Conservation (phyloP, 106 monocot species). For the Dioscorea zingiberensis region DNA sequence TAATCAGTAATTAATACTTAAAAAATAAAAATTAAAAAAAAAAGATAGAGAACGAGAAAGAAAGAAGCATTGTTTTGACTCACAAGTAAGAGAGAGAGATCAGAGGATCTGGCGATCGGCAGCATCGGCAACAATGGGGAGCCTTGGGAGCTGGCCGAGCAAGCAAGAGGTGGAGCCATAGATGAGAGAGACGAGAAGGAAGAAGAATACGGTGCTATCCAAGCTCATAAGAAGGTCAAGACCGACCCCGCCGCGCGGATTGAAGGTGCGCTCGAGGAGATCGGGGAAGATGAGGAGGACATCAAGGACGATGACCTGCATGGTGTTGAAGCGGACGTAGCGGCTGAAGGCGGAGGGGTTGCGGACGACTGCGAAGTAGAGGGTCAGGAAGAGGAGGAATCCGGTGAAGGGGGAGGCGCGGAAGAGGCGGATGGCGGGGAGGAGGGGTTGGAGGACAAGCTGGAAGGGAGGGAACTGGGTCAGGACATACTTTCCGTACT, state of each 20-base stretch:
- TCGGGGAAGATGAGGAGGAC: constrained; percentile 96
- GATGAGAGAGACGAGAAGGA: constrained; percentile 55
- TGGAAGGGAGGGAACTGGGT: constrained; percentile 70
- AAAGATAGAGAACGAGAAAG: not conserved
- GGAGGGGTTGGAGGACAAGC: constrained; percentile 54
- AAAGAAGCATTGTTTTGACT: not conserved
- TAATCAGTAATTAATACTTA: too few species aligned
- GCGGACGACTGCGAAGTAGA: constrained; percentile 91
- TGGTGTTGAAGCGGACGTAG: constrained; percentile 93
- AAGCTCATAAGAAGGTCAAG: constrained; percentile 65
- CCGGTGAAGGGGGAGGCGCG: constrained; percentile 63
- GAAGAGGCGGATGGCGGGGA: constrained; percentile 74
- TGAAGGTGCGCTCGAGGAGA: constrained; percentile 59
- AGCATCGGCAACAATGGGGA: constrained; percentile 89
- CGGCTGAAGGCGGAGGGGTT: constrained; percentile 76
- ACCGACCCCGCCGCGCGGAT: constrained; percentile 35
- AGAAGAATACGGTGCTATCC: constrained; percentile 87
- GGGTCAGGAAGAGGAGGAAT: constrained; percentile 73
- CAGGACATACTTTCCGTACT: constrained; percentile 65
- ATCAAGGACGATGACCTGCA: constrained; percentile 95
- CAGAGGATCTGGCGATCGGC: constrained; percentile 89
- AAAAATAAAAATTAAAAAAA: too few species aligned
- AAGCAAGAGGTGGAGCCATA: constrained; percentile 74
- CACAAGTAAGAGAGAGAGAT: constrained; percentile 6
- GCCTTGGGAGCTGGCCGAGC: constrained; percentile 60